Evolutionary conservation across 1,139 yeast genomes (phyloP).

Genomic region (Debaryomyces subglobosus): DNA sequence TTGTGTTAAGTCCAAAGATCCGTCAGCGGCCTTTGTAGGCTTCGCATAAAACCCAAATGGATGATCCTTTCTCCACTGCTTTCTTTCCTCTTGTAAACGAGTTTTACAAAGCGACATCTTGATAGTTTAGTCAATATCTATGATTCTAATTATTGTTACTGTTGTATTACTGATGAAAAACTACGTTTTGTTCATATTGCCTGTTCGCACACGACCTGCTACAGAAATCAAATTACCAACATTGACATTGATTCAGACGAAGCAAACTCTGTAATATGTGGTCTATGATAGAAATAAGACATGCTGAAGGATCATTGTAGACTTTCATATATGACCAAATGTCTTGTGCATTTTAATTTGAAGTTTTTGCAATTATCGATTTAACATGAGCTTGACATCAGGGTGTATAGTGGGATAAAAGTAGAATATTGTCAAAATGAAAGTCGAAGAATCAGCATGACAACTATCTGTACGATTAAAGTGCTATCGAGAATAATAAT

Average conservation of each 20-base stretch:
- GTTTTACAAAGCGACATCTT: conserved; percentile 64
- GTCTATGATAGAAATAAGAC: no score
- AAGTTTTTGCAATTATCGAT: no score
- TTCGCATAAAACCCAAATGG: conserved; percentile 97
- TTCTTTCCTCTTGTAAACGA: conserved; percentile 85
- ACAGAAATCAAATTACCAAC: not conserved
- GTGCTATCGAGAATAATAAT: not conserved
- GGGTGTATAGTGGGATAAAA: not conserved
- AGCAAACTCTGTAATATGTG: not conserved
- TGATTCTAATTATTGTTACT: not conserved
- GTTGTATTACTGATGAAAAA: not conserved
- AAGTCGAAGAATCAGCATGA: not conserved
- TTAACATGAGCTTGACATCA: not conserved
- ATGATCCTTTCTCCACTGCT: conserved; percentile 98
- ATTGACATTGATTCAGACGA: not conserved
- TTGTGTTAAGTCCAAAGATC: conserved; percentile 76
- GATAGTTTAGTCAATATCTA: not conserved
- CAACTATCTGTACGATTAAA: not conserved
- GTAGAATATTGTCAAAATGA: not conserved
- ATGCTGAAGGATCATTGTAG: no score
- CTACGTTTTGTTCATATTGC: not conserved
- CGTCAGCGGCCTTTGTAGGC: conserved; percentile 77
- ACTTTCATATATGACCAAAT: no score
- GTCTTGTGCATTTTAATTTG: no score
- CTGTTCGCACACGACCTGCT: not conserved